Evolutionary conservation across 75 land plant species (phyloP).

Genomic region (Picea sitchensis): DNA sequence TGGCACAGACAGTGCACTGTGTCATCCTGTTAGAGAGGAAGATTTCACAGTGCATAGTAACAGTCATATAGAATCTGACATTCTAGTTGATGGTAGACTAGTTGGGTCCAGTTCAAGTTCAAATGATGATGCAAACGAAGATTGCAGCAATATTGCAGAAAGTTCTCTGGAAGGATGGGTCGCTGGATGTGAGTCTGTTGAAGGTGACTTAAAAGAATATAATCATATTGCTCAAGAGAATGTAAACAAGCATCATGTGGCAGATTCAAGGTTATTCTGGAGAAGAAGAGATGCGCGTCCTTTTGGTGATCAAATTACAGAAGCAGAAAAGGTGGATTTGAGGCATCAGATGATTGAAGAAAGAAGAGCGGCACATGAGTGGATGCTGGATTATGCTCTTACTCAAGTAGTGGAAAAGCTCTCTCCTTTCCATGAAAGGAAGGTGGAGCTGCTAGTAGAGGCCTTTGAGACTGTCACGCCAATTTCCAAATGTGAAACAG

Average conservation of each 20-base stretch:
- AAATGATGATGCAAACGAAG: not conserved
- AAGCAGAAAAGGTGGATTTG: conserved; percentile 60
- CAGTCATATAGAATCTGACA: not conserved
- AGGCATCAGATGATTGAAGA: conserved; percentile 60
- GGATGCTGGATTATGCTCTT: conserved; percentile 80
- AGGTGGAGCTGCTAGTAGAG: conserved; percentile 72
- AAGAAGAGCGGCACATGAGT: conserved; percentile 71
- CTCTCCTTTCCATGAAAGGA: conserved; percentile 49
- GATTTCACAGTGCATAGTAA: not conserved
- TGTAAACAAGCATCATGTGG: not conserved
- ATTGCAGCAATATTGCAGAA: not conserved
- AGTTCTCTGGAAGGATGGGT: not conserved
- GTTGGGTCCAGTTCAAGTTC: not conserved
- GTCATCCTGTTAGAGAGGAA: not conserved
- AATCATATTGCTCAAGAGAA: not conserved
- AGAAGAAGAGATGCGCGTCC: not conserved
- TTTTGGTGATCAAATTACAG: conserved; percentile 12
- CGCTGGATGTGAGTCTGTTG: not conserved
- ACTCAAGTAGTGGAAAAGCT: conserved; percentile 42
- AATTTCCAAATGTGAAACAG: not conserved
- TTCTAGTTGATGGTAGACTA: not conserved
- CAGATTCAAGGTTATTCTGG: not conserved
- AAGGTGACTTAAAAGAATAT: not conserved
- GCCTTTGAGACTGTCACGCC: conserved; percentile 79
- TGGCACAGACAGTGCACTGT: not conserved